These are phyloP conservation scores for Ceratocystis variospora DNA, from an alignment of 2,329 filamentous ascomycete species.

Conservation along the genomic window DNA sequence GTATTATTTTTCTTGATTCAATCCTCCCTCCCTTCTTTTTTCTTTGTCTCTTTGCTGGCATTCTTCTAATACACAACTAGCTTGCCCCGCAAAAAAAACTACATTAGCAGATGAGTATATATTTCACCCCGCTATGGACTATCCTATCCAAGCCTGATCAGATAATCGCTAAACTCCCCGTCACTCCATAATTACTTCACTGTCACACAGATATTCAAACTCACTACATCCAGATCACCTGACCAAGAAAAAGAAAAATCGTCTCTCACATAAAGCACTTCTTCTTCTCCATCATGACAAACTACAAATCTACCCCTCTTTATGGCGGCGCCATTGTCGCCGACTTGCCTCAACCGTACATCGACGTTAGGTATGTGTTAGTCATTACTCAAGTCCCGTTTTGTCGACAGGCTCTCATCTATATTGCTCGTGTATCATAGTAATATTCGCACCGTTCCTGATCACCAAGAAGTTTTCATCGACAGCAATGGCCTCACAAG, in stretches of 20 bases:
- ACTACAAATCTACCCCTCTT: constrained; percentile 45
- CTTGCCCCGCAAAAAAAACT: too few relatives aligned
- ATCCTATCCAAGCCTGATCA: too few relatives aligned
- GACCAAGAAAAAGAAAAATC: not conserved
- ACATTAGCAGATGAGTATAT: too few relatives aligned
- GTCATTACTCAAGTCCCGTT: not conserved
- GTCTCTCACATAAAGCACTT: not conserved
- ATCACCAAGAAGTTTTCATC: constrained; percentile 88
- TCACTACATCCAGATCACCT: too few relatives aligned
- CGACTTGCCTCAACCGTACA: constrained; percentile 53
- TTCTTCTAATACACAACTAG: too few relatives aligned
- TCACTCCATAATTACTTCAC: too few relatives aligned
- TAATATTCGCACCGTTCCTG: constrained; percentile 59
- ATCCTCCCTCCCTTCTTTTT: too few relatives aligned
- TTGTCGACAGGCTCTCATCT: not conserved
- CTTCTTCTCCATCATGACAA: constrained; percentile 31
- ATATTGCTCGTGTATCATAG: constrained; percentile 29
- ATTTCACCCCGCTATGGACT: too few relatives aligned
- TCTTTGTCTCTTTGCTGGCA: too few relatives aligned
- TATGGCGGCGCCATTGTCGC: constrained; percentile 60
- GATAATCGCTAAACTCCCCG: too few relatives aligned
- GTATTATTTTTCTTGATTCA: too few relatives aligned
- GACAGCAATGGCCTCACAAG: constrained; percentile 70
- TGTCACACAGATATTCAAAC: too few relatives aligned
- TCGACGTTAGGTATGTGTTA: constrained; percentile 52